Base-by-base conservation (phyloP, 768 basidiomycete genomes). In the Trametes maxima region DNA sequence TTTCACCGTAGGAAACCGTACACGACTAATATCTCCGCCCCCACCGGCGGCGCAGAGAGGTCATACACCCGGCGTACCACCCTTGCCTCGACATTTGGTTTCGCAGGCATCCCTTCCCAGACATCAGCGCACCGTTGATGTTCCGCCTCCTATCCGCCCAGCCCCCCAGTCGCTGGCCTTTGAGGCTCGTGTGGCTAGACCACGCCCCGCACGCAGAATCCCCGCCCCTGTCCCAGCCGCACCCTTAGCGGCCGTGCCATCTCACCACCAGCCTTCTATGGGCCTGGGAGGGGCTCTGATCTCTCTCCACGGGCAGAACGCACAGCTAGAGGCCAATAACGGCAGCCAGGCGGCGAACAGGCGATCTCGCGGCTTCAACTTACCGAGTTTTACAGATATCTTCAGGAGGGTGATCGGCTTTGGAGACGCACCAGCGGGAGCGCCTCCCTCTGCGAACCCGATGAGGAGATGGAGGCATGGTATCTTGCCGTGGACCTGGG, bases 211-310 rank as follows among this genome's bases (percentile, higher is more conserved):
- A 10, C 70, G 73, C n/a, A n/a, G n/a, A n/a, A n/a, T n/a, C 37
- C 52, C 65, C n/a, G 54, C 68, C 22, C 67, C 69, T 17, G 45
- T 56, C 3, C 72, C 64, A 19, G 70, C 74, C 2, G 65, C 68
- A 1, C 68, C 69, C 0, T 70, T 75, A 5, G 70, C 75, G 3
- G 80, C 82, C 2, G 72, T 77, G 24, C 80, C 81, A 4, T 85
- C 85, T 45, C 85, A 85, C 61, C 80, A 81, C 57, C 73, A 79
- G 3, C 89, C 89, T 19, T 62, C 76, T 7, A 83, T 90, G 79
- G 85, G 85, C 14, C 71, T 90, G 22, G 88, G 88, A 8, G 88
- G 88, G 21, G 88, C 84, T 2, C 65, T 89, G 3, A 73, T 88
- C 6, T 77, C 86, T 11, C 67, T 75, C 17, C 73, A 74, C 43